A percentile compares a stretch with the other conserved stretches of the same genome.
phyloP scores from a whole-genome alignment of 495 filamentous ascomycete genomes.

The Darksidea phi region DNA sequence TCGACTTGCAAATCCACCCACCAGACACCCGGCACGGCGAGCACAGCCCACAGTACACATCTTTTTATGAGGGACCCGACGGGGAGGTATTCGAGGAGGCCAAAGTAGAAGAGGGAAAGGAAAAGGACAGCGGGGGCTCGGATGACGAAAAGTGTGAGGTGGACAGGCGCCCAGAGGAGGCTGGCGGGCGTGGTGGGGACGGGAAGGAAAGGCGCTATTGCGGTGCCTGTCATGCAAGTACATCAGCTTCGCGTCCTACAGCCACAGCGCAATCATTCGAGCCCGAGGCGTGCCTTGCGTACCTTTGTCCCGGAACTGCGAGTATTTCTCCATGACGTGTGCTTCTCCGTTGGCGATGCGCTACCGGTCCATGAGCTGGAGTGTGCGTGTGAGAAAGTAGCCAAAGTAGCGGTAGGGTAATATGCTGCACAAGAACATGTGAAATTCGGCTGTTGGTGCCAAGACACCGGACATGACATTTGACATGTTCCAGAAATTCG shows the following conservation, averaged over 20 bases:
- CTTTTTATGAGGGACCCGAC: conserved; percentile 79
- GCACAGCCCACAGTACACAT: conserved; percentile 77
- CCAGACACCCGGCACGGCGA: conserved; percentile 88
- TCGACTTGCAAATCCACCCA: conserved; percentile 97
- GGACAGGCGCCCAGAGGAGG: conserved; percentile 57
- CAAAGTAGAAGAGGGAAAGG: conserved; percentile 67
- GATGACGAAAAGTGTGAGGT: conserved; percentile 71
- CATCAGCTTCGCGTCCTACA: conserved; percentile 7
- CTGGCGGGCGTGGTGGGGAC: conserved; percentile 60
- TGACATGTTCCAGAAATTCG: too few species aligned
- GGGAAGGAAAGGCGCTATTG: conserved; percentile 93
- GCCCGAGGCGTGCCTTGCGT: too few species aligned
- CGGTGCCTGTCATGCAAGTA: conserved; percentile 64
- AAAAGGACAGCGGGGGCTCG: conserved; percentile 76
- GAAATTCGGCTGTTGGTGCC: neutral
- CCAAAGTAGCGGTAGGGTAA: neutral
- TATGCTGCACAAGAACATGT: neutral
- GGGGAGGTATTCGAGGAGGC: conserved; percentile 80
- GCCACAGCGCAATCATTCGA: neutral
- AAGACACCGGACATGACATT: neutral
- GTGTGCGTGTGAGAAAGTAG: neutral
- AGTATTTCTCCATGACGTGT: conserved; percentile 87
- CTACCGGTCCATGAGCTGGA: conserved; percentile 27
- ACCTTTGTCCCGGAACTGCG: conserved; percentile 93
- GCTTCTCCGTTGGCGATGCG: neutral